Percentiles rank a stretch among this genome's conserved stretches.
Conservation (phyloP, 2,329 filamentous ascomycete species). For the Nemania sp. region DNA sequence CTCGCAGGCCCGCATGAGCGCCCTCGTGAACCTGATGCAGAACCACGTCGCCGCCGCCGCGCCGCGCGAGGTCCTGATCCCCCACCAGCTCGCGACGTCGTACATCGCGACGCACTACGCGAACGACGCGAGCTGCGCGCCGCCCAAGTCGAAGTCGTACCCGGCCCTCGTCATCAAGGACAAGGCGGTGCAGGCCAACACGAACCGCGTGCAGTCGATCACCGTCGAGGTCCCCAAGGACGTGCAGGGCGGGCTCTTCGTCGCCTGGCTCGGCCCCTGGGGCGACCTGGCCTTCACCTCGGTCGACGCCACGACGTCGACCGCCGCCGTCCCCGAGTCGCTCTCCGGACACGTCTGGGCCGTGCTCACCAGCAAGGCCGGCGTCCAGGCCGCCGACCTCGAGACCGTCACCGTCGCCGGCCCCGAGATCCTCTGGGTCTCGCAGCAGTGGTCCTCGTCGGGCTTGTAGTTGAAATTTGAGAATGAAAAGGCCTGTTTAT, state of each 20-base stretch:
- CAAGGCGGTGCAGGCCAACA: slow-evolving; percentile 18
- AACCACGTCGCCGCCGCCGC: slow-evolving; percentile 41
- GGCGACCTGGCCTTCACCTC: slow-evolving; percentile 41
- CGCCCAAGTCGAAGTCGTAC: slow-evolving; percentile 18
- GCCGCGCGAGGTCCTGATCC: slow-evolving; percentile 42
- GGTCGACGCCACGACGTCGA: slow-evolving; percentile 30
- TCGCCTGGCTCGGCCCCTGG: slow-evolving; percentile 47
- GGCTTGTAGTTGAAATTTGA: too few species aligned
- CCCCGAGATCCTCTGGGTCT: slow-evolving; percentile 43
- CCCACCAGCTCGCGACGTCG: slow-evolving; percentile 40
- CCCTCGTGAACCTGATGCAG: slow-evolving; percentile 48
- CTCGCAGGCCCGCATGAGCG: slow-evolving; percentile 42
- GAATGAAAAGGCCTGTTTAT: too few species aligned
- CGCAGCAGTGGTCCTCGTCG: slow-evolving; percentile 31
- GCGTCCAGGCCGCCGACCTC: slow-evolving; percentile 26
- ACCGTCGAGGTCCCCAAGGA: slow-evolving; percentile 32
- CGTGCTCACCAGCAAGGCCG: slow-evolving; percentile 39
- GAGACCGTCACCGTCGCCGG: slow-evolving; percentile 40
- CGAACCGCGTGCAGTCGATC: slow-evolving; percentile 30
- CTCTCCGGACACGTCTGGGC: slow-evolving; percentile 45
- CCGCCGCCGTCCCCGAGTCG: slow-evolving; percentile 37
- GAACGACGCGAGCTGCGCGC: slow-evolving; percentile 32
- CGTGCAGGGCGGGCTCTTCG: slow-evolving; percentile 32
- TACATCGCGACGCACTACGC: slow-evolving; percentile 42
- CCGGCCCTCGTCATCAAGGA: slow-evolving; percentile 34